Base-by-base conservation (phyloP, 1,139 yeast species). In the Williopsis jadinii region DNA sequence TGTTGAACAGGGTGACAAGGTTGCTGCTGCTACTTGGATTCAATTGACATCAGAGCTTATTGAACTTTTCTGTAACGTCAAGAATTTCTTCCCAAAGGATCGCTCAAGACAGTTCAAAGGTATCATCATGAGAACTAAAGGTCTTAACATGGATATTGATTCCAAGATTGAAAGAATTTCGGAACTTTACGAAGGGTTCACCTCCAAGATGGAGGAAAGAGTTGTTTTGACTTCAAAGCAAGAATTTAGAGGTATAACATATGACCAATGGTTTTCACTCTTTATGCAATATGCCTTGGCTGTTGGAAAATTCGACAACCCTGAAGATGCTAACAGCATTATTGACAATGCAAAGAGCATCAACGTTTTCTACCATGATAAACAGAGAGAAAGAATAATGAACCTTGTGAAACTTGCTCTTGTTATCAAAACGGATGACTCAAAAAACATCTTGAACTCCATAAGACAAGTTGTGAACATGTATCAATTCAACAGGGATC, bases 251-350 rank as follows among this genome's bases (percentile, higher is more conserved):
- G 96, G 96, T 0, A 65, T 88, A 15, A 67, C 71, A 1, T 85
- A 85, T 56, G 84, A 82, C 36, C 73, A 73, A 32, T 92, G 98
- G 98, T 87, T 88, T 58, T 78, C 75, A 47, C 67, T 92, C 9
- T 86, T 88, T 55, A 81, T 88, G 71, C 84, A 82, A 53, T 77
- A 84, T 52, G 80, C 95, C 0, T 59, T 92, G 24, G 68, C 80
- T 24, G 70, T 83, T 36, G 79, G 87, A 0, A 71, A 70, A 42
- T 74, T 70, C 53, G 90, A 84, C 40, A 67, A 73, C 32, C 76
- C 78, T 30, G 80, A 75, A 19, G 84, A 81, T 57, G 95, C 95
- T 1, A 68, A 72, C 38, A 75, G 81, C 42, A 75, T 86, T 8
- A 68, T 87, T 35, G 84, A 81, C 36, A 76, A 84, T 24, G 95